Evolutionary conservation across 75 land plant species (phyloP).

Genomic region (Isoetes taiwanensis): DNA sequence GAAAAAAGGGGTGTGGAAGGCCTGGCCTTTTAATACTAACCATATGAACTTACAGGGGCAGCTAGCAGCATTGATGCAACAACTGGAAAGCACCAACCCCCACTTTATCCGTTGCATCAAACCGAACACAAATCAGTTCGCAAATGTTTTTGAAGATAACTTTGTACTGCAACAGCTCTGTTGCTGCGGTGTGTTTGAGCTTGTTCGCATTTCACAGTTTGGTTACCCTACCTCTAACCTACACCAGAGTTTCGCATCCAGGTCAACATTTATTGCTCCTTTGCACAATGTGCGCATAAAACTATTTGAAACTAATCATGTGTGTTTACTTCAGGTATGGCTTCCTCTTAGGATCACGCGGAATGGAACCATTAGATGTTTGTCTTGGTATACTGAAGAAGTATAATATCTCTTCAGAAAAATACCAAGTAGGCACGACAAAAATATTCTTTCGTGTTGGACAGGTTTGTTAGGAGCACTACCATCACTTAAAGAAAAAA

Average conservation of each 20-base stretch:
- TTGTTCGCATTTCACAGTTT: neutral
- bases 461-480: no score
- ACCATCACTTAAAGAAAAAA: no score
- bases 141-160: neutral
- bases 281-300: no score
- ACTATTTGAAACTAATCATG: no score
- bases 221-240: neutral
- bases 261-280: no score
- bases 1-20: no score
- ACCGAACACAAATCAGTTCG: neutral
- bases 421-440: neutral
- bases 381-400: neutral
- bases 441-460: neutral
- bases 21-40: no score
- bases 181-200: neutral
- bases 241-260: neutral
- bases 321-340: neutral
- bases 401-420: neutral
- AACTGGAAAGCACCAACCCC: neutral
- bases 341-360: neutral
- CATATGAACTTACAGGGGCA: conserved; percentile 6
- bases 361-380: neutral
- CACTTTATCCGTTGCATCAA: conserved; percentile 3
- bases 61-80: neutral
- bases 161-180: conserved; percentile 3